Base-by-base conservation (phyloP, 1,284 basidiomycete species). In the Trametes polyzona region DNA sequence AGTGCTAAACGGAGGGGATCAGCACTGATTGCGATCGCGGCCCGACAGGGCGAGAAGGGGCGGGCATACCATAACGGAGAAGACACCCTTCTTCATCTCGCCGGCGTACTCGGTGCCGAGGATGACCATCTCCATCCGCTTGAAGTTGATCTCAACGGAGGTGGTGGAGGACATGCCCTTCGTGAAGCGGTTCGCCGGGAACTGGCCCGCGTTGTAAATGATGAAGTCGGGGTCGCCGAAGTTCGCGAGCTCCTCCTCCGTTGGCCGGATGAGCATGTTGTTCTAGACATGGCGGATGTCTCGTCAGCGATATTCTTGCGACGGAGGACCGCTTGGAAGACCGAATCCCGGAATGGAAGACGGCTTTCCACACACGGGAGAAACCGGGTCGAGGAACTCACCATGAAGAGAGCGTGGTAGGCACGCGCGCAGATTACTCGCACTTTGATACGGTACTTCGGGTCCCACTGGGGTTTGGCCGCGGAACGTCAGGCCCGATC, bases 51-150 rank as follows among this genome's bases (percentile, higher is more conserved):
- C 44, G 49, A 53, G 44, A 37, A 19, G 29, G 55, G 48, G 57
- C 33, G 57, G 49, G 46, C 77, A 41, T 65, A 87, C 87, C 97
- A 99, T 99, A 70, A 99, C 96, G 51, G 93, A 95, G 83, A 99
- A 99, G 74, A 99, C 93, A 76, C 97, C 97, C 88, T 99, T 99
- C 84, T 99, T 99, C 97, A 99, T 99, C 82, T 99, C 97, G 63
- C 97, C 97, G 50, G 97, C 97, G 76, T 99, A 99, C 76, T 99
- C 96, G 55, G 97, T 98, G 62, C 97, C 96, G 69, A 99, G 93
- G 72, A 99, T 99, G 72, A 99, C 96, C 96, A 99, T 99, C 79
- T 99, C 97, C 92, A 96, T 98, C 57, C 97, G 93, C 84, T 98
- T 98, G 80, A 99, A 99, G 88, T 99, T 99, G 83, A 99, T 94